These are phyloP conservation scores for Quercus engelmannii DNA, from an alignment of 306 rosid genomes.

Conservation along the genomic window DNA sequence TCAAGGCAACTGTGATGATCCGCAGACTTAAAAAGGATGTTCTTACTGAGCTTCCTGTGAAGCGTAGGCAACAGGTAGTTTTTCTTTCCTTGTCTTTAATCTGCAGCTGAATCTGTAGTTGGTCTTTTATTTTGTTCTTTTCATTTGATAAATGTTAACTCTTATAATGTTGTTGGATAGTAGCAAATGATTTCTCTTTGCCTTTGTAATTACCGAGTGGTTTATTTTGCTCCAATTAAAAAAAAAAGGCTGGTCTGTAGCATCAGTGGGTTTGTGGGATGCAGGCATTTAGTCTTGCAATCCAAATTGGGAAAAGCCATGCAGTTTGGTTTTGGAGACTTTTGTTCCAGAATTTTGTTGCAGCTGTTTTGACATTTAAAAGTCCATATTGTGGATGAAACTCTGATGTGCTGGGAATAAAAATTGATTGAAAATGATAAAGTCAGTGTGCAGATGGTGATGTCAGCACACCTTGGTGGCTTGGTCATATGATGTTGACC, in stretches of 20 bases:
- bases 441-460: no score
- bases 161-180: neutral
- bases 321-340: neutral
- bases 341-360: neutral
- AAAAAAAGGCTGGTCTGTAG: neutral
- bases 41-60: constrained; percentile 84
- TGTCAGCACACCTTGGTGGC: no score
- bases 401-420: neutral
- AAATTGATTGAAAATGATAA: neutral
- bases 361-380: neutral
- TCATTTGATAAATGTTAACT: neutral
- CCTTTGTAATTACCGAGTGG: neutral
- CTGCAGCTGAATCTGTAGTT: constrained; percentile 6
- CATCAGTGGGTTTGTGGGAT: neutral
- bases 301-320: neutral
- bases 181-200: neutral
- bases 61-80: constrained; percentile 92
- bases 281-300: neutral
- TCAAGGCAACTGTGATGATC: constrained; percentile 90
- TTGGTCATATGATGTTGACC: no score
- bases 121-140: neutral
- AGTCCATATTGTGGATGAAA: neutral
- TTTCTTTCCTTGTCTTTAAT: constrained; percentile 8
- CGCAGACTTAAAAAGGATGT: constrained; percentile 95
- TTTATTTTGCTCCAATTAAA: neutral